These are phyloP conservation scores for Tulasnella calospora DNA, from an alignment of 768 basidiomycete genomes.

Conservation along the genomic window DNA sequence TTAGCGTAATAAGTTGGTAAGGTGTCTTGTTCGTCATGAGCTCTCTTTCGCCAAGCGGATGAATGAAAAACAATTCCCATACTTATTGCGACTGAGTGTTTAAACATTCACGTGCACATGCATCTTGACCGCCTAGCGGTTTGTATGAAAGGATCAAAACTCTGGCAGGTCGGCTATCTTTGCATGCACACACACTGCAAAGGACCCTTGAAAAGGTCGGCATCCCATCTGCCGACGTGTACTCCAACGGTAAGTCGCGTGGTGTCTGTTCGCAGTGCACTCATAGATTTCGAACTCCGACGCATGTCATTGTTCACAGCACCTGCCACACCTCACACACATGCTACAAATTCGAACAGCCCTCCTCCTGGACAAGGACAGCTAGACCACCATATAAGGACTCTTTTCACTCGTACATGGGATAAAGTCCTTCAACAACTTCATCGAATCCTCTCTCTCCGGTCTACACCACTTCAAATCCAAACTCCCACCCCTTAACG, in stretches of 20 bases:
- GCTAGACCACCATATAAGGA: slow-evolving; percentile 11
- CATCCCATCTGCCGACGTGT: neutral
- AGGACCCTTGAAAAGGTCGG: neutral
- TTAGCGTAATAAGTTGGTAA: no score
- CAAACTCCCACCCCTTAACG: neutral
- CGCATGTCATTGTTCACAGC: no score
- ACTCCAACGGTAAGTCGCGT: neutral
- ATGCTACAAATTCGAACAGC: neutral
- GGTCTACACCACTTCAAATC: neutral
- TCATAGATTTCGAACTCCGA: no score
- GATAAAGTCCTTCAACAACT: neutral
- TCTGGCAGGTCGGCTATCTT: neutral
- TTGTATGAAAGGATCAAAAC: no score
- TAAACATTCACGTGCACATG: no score
- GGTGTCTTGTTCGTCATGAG: no score
- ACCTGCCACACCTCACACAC: neutral
- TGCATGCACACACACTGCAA: neutral
- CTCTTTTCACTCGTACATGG: neutral
- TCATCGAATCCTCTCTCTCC: no score
- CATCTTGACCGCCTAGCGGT: no score
- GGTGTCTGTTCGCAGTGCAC: no score
- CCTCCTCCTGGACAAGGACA: neutral
- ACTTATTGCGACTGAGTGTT: no score
- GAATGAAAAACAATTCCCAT: no score
- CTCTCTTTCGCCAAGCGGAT: no score